Evolutionary conservation across 1,284 basidiomycete species (phyloP), one percentile per base, ranked within the genome.

Genomic region (Irpex sp.): DNA sequence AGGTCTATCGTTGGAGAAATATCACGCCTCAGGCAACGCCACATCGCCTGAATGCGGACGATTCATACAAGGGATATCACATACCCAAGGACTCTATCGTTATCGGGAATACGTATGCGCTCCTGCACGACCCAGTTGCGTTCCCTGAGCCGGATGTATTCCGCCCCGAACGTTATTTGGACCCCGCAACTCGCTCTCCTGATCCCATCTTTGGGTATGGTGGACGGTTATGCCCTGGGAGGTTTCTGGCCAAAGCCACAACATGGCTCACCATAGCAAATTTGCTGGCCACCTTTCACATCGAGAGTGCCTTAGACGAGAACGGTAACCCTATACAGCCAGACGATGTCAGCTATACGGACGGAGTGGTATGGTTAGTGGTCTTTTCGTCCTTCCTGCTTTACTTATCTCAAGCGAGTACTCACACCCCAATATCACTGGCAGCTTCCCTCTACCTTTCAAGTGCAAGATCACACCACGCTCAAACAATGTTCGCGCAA

Each of bases 161-260:
- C 62, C 66, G 67, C 47, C 71, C 71, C 9, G 70, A 71, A 21
- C 58, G 71, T 9, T 70, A 67, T 55, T 54, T 71, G n/a, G 21
- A 54, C 9, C 5, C 37, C 55, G 3, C 57, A 59, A n/a, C 60
- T 31, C 19, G 60, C 54, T 43, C 63, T 57, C 5, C 31, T 15
- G 31, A 37, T 43, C 5, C 46, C 26, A 57, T 59, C 11, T 67
- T 68, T 56, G 66, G 67, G 47, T 63, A 60, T 61, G 59, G 67
- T 31, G 43, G 60, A n/a, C 26, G 63, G 31, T 50, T 62, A 13
- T 68, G 66, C 43, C 63, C 66, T 17, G 66, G 65, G 35, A 50
- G 59, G 54, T 61, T n/a, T 57, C 35, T 70, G 21, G 63, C 67
- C 31, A 62, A 62, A 21, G 57, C 54, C 33, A 61, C 65, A 7